phyloP scores from a whole-genome alignment of 2,329 filamentous ascomycete genomes.

The Talaromyces islandicus region DNA sequence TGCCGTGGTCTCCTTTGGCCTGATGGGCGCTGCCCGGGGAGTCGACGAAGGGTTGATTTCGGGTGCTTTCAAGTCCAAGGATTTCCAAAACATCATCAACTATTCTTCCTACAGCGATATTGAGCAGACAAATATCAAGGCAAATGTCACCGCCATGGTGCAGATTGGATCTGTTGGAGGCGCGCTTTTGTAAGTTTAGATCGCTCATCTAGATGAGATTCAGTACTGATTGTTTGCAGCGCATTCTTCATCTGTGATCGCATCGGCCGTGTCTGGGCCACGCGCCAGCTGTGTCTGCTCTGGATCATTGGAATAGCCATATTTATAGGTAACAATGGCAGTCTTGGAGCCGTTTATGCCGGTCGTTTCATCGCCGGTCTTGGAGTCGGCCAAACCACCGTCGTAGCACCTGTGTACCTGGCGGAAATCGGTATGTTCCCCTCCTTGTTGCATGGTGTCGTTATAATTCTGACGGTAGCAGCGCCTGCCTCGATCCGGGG shows the following conservation, averaged over 20 bases:
- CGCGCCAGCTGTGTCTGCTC: constrained; percentile 34
- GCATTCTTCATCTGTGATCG: constrained; percentile 45
- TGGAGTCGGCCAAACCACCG: constrained; percentile 38
- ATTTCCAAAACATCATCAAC: constrained; percentile 57
- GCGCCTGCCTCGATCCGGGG: constrained; percentile 64
- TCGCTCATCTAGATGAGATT: background rate
- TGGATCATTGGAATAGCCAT: constrained; percentile 40
- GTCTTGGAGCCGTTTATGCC: constrained; percentile 37
- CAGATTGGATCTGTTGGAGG: constrained; percentile 71
- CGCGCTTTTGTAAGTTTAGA: constrained; percentile 50
- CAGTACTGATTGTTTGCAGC: constrained; percentile 26
- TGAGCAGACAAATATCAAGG: constrained; percentile 62
- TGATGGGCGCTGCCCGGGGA: constrained; percentile 71
- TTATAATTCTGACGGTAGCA: background rate
- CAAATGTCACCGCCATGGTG: constrained; percentile 75
- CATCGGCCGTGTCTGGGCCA: constrained; percentile 38
- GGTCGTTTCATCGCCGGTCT: constrained; percentile 41
- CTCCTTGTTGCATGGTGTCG: background rate
- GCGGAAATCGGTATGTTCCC: constrained; percentile 50
- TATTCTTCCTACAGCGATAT: constrained; percentile 48
- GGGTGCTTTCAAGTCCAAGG: constrained; percentile 61
- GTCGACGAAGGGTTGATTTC: constrained; percentile 76
- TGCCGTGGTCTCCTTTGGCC: constrained; percentile 65
- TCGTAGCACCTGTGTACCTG: constrained; percentile 60
- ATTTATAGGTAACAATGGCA: constrained; percentile 36